Evolutionary conservation across 2,329 filamentous ascomycete species (phyloP), one percentile per base, ranked within the genome.

Genomic region (Seiridium unicorne): DNA sequence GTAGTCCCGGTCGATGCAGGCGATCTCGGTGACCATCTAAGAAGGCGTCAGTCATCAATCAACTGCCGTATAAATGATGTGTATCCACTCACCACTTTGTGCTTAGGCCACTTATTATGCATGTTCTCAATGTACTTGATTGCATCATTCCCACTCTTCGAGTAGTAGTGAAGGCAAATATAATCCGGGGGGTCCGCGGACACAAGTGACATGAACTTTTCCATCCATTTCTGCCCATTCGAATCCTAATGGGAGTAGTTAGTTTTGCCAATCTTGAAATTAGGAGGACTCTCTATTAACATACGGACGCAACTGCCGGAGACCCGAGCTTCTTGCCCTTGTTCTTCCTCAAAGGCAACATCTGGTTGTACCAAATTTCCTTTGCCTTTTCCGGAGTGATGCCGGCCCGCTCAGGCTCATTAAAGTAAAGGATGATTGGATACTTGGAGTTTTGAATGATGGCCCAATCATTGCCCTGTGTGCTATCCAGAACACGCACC

Each of bases 21-120:
- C 77, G 44, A 80, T 76, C 68, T 80, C 78, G 26, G 70, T 73
- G 4, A 80, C 72, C 38, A 77, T 35, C 69, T 61, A 60, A 74
- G 70, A n/a, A 11, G 46, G 38, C 38, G 38, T 42, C 13, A 48
- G 46, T n/a, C 8, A 31, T 18, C 46, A 48, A 18, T 7, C 18
- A 18, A n/a, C 46, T 48, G 31, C 9, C 9, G n/a, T 44, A 2
- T 6, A 3, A 51, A 26, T 26, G 38, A 42, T 42, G 38, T 42
- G 38, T 7, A 42, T 42, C 38, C 13, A 68, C 66, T 68, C 51
- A 67, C 67, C 0, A 69, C 65, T 60, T 66, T 64, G 32, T 60
- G 57, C 42, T 67, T 62, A 13, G 65, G 62, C 66, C 54, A 57
- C 42, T 57, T 57, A 26, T 57, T 57, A 42, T 57, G 38, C 38